Base-by-base conservation (phyloP, 129 eudicot species). In the Centella asiatica region DNA sequence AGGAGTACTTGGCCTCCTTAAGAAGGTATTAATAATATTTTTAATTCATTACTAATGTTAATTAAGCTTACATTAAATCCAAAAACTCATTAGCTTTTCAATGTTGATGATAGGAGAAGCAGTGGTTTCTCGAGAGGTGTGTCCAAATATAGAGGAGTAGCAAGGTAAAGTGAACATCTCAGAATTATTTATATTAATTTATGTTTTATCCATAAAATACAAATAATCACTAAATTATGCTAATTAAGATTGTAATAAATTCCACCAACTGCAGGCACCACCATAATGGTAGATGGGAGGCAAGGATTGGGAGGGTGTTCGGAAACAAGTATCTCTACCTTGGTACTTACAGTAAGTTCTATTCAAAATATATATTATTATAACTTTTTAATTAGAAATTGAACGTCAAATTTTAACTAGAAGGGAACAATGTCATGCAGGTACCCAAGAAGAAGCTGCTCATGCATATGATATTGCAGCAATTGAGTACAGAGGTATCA, bases 201-300 rank as follows among this genome's bases (percentile, higher is more conserved):
- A 6, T 19, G 25, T 32, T 39, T 5, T 22, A 9, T 65, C 23
- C 4, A 3, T n/a, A n/a, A n/a, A n/a, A 14, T 45, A 61, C 18
- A 39, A 33, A 6, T 34, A 32, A 27, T 0, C 39, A 2, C 18
- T 13, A 6, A 0, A 1, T 15, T 61, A 26, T 5, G 19, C 20
- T 15, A 22, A 20, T 11, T 46, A 49, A 40, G 45, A 8, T 40
- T 40, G 9, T 40, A n/a, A 12, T 1, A 18, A 11, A 12, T 65
- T 47, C 56, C 23, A 31, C 36, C 26, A 25, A 54, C 45, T 63
- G 15, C 71, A 88, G 96, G 80, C 96, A 88, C 55, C 89, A 88
- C 73, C 96, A 88, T 60, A 84, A 84, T 67, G 86, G 86, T 39
- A 88, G 96, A 77, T 88, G 89, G 92, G 96, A 88, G 74, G 93